Evolutionary conservation across 495 filamentous ascomycete genomes (phyloP), one percentile per base, ranked within the genome.

Genomic region (Penicillium bovifimosum): DNA sequence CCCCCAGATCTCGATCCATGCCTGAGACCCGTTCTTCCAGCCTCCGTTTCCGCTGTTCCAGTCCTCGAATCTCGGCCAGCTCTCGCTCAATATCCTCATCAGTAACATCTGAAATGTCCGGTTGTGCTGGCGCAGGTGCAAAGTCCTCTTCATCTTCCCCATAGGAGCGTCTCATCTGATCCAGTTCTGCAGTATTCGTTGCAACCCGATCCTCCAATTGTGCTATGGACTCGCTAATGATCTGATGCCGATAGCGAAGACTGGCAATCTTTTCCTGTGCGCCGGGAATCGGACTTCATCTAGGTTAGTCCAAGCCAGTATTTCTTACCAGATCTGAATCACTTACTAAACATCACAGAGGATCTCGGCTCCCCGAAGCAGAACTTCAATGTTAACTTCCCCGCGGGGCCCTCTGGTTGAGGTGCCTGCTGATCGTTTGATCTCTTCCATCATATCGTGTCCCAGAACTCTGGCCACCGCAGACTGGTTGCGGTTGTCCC

Each of bases 381-480:
- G 69, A 4, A 95, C 76, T 63, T 95, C 88, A 18, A 97, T 84
- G 67, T 97, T 89, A 6, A 97, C 76, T 33, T 96, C 90, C 9
- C 78, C 78, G 47, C 76, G 79, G 34, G 70, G 44, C n/a, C 68
- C 66, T 20, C 68, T 62, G 3, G 56, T 57, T 2, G 73, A 75
- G 11, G 61, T 65, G 52, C 52, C 86, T 64, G 52, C 69, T 56
- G 62, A 81, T 68, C 58, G 78, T 74, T 64, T 84, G 75, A 96
- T 90, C 65, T 87, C 82, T 41, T 90, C 85, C 66, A 92, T 87
- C 65, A 97, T 81, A 56, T 96, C 88, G 2, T 84, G 82, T 6
- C 93, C 93, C 14, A 98, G 64, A 0, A 97, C 90, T 9, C 90
- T 86, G 9, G 92, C 88, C 11, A 97, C 91, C 2, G 91, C 91